Evolutionary conservation across 257 asterid species (phyloP), one percentile per base, ranked within the genome.

Genomic region (Nemophila menziesii): DNA sequence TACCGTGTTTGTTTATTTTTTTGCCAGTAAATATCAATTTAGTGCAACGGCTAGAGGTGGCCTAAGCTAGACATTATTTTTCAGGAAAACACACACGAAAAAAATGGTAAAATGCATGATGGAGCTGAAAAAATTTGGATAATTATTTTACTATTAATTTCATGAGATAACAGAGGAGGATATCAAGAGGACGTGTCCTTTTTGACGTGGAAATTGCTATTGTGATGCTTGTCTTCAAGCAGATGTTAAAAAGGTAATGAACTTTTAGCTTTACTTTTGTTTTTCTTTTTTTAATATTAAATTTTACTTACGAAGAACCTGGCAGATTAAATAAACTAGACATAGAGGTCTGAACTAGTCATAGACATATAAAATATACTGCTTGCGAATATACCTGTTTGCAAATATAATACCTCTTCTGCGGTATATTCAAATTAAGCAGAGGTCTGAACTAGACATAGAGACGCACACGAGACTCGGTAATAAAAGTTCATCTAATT

Each of bases 201-300:
- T 68, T 56, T 84, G 93, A 66, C 23, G 59, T 29, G 81, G 86
- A 33, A 80, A 70, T 51, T 84, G 95, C 74, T 77, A 80, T 48
- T 84, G 95, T 67, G 65, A 23, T 56, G 67, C 69, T 61, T 84
- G 95, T 67, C 93, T 80, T 52, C 71, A 72, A 67, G 73, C 44
- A 47, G 65, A 59, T 44, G 51, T 55, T 49, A 23, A 45, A 43
- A 56, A 72, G 92, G 93, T 78, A 43, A 54, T 42, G 24, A 37
- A 36, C 37, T 49, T 56, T n/a, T n/a, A n/a, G n/a, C n/a, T n/a
- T n/a, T n/a, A n/a, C n/a, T n/a, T n/a, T n/a, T n/a, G n/a, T n/a
- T n/a, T n/a, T n/a, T n/a, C n/a, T n/a, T n/a, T n/a, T n/a, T n/a
- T n/a, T 43, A 36, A 24, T 16, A 21, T n/a, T 22, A 15, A 5